A percentile compares a stretch with the other conserved stretches of the same genome.
Conservation (phyloP, 192 early-diverging fungal genomes). For the Kappamyces sp. region DNA sequence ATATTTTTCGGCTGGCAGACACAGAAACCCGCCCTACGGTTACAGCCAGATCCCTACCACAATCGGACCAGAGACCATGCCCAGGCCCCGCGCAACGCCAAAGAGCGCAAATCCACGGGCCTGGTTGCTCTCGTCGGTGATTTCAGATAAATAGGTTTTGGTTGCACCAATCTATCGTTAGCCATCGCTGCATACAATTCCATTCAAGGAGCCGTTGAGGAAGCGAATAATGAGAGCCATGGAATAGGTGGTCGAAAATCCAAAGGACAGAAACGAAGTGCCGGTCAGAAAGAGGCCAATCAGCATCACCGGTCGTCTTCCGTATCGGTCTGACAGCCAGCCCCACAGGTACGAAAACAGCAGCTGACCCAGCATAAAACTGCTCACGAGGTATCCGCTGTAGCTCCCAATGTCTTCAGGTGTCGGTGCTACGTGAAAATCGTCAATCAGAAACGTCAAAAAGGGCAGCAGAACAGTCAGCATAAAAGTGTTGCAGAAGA, state of each 20-base stretch:
- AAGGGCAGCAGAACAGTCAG: constrained; percentile 19
- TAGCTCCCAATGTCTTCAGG: constrained; percentile 71
- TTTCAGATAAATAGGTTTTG: constrained; percentile 37
- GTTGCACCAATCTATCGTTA: not conserved
- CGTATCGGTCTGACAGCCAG: constrained; percentile 61
- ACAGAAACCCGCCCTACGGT: constrained; percentile 48
- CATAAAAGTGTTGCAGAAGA: constrained; percentile 21
- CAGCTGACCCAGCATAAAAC: constrained; percentile 19
- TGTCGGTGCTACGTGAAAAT: constrained; percentile 61
- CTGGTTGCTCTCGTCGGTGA: constrained; percentile 69
- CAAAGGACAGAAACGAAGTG: constrained; percentile 62
- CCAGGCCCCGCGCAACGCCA: constrained; percentile 62
- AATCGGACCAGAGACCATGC: constrained; percentile 39
- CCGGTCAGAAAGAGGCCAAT: constrained; percentile 61
- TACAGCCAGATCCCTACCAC: not conserved
- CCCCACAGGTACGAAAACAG: constrained; percentile 61
- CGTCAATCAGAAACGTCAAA: constrained; percentile 25
- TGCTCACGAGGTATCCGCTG: constrained; percentile 32
- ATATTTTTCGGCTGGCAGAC: constrained; percentile 58
- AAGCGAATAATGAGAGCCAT: constrained; percentile 60
- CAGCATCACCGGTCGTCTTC: constrained; percentile 63
- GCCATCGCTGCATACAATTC: constrained; percentile 41
- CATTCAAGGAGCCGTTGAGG: constrained; percentile 64
- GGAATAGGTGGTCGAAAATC: constrained; percentile 48
- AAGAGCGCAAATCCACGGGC: constrained; percentile 65